Percentiles rank a stretch among this genome's conserved stretches.
Evolutionary conservation across 768 basidiomycete genomes (phyloP).

Genomic region (Ramaria sp.): DNA sequence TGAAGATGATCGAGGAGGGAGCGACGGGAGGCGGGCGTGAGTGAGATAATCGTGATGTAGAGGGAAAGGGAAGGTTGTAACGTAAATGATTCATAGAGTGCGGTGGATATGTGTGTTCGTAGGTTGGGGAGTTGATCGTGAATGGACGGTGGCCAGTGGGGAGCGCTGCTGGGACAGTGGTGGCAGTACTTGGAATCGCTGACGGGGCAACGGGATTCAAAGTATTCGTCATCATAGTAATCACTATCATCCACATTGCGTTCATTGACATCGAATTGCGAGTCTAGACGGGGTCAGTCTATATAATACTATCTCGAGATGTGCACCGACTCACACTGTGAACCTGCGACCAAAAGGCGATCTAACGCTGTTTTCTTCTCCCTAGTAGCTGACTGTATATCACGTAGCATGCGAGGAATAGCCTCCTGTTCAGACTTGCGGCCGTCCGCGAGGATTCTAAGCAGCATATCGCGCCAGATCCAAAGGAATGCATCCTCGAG

Average conservation of each 20-base stretch:
- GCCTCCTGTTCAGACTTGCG: constrained; percentile 18
- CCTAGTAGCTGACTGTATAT: constrained; percentile 35
- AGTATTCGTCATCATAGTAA: constrained; percentile 19
- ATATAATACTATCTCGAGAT: background rate
- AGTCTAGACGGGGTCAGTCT: background rate
- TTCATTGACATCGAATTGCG: constrained; percentile 13
- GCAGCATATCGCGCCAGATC: constrained; percentile 62
- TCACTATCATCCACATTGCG: constrained; percentile 24
- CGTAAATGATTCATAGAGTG: constrained; percentile 38
- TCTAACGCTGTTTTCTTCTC: constrained; percentile 39
- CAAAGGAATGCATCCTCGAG: constrained; percentile 40
- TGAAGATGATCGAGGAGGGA: constrained; percentile 24
- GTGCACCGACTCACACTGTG: constrained; percentile 23
- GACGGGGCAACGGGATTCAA: constrained; percentile 19
- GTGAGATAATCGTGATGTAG: constrained; percentile 30
- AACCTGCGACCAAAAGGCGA: constrained; percentile 44
- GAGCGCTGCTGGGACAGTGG: constrained; percentile 24
- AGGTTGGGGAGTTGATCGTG: constrained; percentile 30
- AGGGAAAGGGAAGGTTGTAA: constrained; percentile 36
- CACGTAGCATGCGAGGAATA: constrained; percentile 46
- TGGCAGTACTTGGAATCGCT: constrained; percentile 21
- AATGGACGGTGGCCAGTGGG: constrained; percentile 41
- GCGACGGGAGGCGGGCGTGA: constrained; percentile 20
- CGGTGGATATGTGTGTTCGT: constrained; percentile 32
- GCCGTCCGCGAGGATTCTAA: constrained; percentile 38